phyloP scores from a whole-genome alignment of 352 stramenopile genomes.

The Pythium scleroteichum region DNA sequence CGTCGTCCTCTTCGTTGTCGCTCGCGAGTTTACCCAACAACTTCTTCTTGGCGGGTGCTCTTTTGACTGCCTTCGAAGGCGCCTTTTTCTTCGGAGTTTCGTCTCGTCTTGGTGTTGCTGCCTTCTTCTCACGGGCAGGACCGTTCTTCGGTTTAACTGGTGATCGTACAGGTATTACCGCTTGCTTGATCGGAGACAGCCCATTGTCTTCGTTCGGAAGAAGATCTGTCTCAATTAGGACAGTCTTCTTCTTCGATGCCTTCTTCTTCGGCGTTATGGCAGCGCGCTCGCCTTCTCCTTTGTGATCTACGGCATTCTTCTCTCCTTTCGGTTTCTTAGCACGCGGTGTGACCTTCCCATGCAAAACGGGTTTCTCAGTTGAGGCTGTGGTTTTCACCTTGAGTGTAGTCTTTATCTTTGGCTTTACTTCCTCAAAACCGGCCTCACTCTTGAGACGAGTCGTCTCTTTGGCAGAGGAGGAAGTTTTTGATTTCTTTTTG shows the following conservation, averaged over 20 bases:
- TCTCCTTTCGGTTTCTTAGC: constrained; percentile 1
- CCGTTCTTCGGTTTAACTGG: constrained; percentile 19
- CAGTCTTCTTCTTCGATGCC: constrained; percentile 5
- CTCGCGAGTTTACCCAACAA: constrained; percentile 1
- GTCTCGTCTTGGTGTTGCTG: constrained; percentile 6
- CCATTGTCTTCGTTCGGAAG: neutral
- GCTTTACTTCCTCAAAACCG: neutral
- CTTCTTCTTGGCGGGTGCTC: constrained; percentile 14
- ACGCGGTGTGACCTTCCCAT: no score
- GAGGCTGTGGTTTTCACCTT: neutral
- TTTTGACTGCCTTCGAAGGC: neutral
- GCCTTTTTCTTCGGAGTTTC: constrained; percentile 1
- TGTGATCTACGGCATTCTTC: neutral
- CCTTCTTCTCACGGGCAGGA: constrained; percentile 8
- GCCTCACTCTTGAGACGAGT: no score
- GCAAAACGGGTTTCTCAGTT: neutral
- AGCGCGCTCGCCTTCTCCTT: neutral
- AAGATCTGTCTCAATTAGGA: neutral
- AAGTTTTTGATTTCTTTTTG: constrained; percentile 19
- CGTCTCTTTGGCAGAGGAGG: neutral
- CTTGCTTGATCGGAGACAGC: neutral
- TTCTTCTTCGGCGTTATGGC: constrained; percentile 16
- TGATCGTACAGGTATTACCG: constrained; percentile 1
- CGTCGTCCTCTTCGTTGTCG: constrained; percentile 21
- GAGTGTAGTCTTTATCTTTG: neutral